A percentile compares a stretch with the other conserved stretches of the same genome.
These are phyloP conservation scores for Nicotiana otophora DNA, from an alignment of 257 asterid species.

Conservation along the genomic window DNA sequence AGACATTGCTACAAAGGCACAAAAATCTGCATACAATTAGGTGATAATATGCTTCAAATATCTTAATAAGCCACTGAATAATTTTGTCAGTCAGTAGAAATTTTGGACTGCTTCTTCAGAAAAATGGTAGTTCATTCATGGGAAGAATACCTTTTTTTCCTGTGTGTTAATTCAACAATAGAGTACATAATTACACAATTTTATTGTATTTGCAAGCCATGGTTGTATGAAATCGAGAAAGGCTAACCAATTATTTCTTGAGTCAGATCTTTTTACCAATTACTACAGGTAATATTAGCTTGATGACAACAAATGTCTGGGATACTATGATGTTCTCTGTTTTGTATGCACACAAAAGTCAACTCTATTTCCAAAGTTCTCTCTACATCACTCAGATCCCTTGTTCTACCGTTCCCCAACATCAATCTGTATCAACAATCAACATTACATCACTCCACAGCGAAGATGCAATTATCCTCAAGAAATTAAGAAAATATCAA, in stretches of 20 bases:
- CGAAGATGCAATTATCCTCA: background rate
- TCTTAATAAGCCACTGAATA: background rate
- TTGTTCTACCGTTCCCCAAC: background rate
- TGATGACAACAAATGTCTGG: background rate
- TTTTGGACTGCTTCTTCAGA: background rate
- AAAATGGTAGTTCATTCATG: constrained; percentile 3
- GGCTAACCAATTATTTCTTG: background rate
- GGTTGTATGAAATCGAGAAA: background rate
- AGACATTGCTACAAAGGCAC: background rate
- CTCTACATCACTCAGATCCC: background rate
- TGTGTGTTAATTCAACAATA: background rate
- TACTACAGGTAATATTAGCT: background rate
- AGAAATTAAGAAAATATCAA: background rate
- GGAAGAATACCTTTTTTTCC: background rate
- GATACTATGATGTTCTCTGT: background rate
- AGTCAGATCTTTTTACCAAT: background rate
- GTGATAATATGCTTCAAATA: background rate
- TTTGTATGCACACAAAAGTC: background rate
- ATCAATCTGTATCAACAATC: background rate
- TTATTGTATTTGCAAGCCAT: background rate
- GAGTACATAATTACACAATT: background rate
- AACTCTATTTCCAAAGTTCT: background rate
- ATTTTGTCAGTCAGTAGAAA: background rate
- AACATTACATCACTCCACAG: background rate
- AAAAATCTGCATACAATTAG: background rate